Conservation (phyloP, 768 basidiomycete genomes). For the Phlebiopsis gigantea region DNA sequence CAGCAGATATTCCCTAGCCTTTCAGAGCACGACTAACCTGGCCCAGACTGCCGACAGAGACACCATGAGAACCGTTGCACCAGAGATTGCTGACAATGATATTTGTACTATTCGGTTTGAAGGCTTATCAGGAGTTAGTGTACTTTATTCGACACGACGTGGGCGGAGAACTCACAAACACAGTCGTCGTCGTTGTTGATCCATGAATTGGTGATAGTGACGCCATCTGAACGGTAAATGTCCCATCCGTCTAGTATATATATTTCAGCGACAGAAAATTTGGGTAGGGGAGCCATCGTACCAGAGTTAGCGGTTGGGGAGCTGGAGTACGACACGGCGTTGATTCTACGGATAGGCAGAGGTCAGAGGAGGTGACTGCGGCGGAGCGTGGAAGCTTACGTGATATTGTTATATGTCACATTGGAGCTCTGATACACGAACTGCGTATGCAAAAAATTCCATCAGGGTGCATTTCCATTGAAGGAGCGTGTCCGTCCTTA, state of each 20-base stretch:
- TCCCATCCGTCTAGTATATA: slow-evolving; percentile 39
- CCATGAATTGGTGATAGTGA: slow-evolving; percentile 31
- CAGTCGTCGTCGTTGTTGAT: slow-evolving; percentile 40
- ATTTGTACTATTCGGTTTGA: slow-evolving; percentile 44
- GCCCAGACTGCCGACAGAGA: slow-evolving; percentile 46
- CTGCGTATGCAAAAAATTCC: slow-evolving; percentile 14
- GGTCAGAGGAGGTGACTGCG: not conserved
- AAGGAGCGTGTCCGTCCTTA: slow-evolving; percentile 5
- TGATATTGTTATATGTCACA: slow-evolving; percentile 36
- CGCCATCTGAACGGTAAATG: slow-evolving; percentile 35
- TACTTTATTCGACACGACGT: not conserved
- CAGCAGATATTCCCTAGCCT: not conserved
- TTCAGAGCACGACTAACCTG: slow-evolving; percentile 22
- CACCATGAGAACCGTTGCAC: slow-evolving; percentile 41
- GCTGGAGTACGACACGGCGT: slow-evolving; percentile 29
- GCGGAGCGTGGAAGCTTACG: slow-evolving; percentile 17
- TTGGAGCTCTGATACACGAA: slow-evolving; percentile 39
- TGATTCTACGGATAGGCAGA: slow-evolving; percentile 21
- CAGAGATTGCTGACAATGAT: slow-evolving; percentile 35
- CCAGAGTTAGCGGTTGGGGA: slow-evolving; percentile 31
- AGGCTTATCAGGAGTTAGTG: slow-evolving; percentile 20
- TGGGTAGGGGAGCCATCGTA: slow-evolving; percentile 1
- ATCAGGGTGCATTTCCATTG: not conserved
- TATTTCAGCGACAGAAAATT: not conserved
- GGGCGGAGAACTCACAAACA: slow-evolving; percentile 25